A percentile compares a stretch with the other conserved stretches of the same genome.
Conservation (phyloP, 2,329 filamentous ascomycete genomes). For the Akanthomyces dipterigenus region DNA sequence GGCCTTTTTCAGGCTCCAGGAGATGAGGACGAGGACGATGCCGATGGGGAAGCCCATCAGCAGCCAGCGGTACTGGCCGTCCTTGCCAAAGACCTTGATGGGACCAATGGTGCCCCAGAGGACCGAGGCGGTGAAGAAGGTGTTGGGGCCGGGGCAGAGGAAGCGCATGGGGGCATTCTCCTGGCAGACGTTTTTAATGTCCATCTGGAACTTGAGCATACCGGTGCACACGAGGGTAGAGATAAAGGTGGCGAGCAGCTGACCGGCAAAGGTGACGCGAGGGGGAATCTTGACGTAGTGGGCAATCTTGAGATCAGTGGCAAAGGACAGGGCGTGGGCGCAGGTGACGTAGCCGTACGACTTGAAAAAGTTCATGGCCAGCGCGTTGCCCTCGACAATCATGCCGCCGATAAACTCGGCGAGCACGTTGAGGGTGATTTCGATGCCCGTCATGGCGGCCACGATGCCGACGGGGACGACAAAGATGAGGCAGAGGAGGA, state of each 20-base stretch:
- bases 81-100: conserved; percentile 32
- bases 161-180: conserved; percentile 28
- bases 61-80: conserved; percentile 33
- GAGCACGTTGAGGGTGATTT: conserved; percentile 33
- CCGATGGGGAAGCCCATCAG: conserved; percentile 36
- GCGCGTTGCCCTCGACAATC: conserved; percentile 28
- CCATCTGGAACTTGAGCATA: conserved; percentile 32
- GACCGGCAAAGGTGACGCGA: conserved; percentile 39
- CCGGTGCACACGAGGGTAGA: conserved; percentile 41
- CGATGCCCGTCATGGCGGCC: conserved; percentile 38
- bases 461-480: conserved; percentile 37
- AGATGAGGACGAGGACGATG: conserved; percentile 26
- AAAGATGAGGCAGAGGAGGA: conserved; percentile 33
- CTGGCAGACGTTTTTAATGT: conserved; percentile 32
- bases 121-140: conserved; percentile 38
- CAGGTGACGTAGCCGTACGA: conserved; percentile 30
- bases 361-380: conserved; percentile 27
- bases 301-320: conserved; percentile 43
- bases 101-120: conserved; percentile 40
- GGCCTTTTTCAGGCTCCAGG: conserved; percentile 29
- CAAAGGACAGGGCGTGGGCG: conserved; percentile 18
- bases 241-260: conserved; percentile 38
- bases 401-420: conserved; percentile 37
- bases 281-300: conserved; percentile 46
- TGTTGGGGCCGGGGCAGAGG: conserved; percentile 31